Conservation (phyloP, 1,139 yeast genomes). For the Yamadazyma oceani region DNA sequence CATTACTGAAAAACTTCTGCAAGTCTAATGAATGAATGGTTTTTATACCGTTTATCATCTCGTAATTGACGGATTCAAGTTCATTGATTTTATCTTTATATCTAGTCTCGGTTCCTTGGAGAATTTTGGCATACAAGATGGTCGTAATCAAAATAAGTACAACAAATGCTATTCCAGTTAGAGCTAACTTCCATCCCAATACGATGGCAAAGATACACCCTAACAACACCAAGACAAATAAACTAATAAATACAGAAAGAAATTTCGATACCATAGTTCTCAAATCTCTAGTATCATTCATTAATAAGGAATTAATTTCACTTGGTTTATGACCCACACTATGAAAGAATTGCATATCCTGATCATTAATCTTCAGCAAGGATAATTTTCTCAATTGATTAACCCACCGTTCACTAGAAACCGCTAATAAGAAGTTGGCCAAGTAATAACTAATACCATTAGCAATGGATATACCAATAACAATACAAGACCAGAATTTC, state of each 20-base stretch:
- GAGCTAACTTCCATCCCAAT: slow-evolving; percentile 83
- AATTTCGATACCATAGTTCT: slow-evolving; percentile 64
- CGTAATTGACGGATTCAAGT: slow-evolving; percentile 57
- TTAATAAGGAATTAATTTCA: slow-evolving; percentile 61
- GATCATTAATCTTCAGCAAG: slow-evolving; percentile 50
- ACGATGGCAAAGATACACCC: slow-evolving; percentile 78
- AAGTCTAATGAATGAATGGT: slow-evolving; percentile 62
- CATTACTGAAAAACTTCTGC: slow-evolving; percentile 43
- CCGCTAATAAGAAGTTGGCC: slow-evolving; percentile 51
- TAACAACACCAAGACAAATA: slow-evolving; percentile 51
- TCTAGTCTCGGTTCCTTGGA: slow-evolving; percentile 54
- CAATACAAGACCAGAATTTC: slow-evolving; percentile 64
- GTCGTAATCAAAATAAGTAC: slow-evolving; percentile 60
- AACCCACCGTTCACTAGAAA: slow-evolving; percentile 71
- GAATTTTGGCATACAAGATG: slow-evolving; percentile 48
- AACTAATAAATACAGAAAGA: slow-evolving; percentile 52
- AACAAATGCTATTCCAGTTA: slow-evolving; percentile 75
- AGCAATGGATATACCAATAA: slow-evolving; percentile 56
- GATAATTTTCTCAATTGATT: slow-evolving; percentile 50
- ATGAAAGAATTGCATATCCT: slow-evolving; percentile 57
- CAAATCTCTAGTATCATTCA: slow-evolving; percentile 81
- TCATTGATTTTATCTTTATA: slow-evolving; percentile 59
- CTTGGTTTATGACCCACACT: slow-evolving; percentile 43
- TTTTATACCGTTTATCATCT: slow-evolving; percentile 57
- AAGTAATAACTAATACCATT: slow-evolving; percentile 61